Evolutionary conservation across 306 rosid species (phyloP).

Genomic region (Quercus rubra): DNA sequence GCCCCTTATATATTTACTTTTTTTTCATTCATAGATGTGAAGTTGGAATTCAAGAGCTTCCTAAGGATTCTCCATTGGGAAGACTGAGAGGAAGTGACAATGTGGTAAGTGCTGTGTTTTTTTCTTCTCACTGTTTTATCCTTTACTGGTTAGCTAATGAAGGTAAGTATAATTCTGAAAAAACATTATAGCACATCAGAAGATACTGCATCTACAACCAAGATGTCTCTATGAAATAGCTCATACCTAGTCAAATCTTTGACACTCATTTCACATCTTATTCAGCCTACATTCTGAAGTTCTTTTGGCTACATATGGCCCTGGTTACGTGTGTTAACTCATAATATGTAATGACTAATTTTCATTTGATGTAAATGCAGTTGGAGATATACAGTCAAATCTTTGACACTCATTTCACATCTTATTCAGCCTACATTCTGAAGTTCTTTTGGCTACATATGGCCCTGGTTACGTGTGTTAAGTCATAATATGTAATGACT

Average conservation of each 20-base stretch:
- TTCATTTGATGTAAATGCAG: too few relatives aligned
- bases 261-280: too few relatives aligned
- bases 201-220: background rate
- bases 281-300: too few relatives aligned
- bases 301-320: too few relatives aligned
- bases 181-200: background rate
- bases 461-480: background rate
- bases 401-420: background rate
- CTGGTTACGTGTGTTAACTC: too few relatives aligned
- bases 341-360: too few relatives aligned
- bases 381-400: background rate
- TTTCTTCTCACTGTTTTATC: background rate
- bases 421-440: background rate
- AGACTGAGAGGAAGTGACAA: slow-evolving; percentile 96
- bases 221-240: background rate
- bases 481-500: background rate
- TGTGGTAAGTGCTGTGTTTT: slow-evolving; percentile 50
- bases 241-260: background rate
- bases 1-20: slow-evolving; percentile 1
- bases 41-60: slow-evolving; percentile 88
- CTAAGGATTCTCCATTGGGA: slow-evolving; percentile 75
- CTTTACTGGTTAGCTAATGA: background rate
- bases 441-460: background rate
- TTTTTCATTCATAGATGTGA: slow-evolving; percentile 47
- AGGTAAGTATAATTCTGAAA: background rate